Evolutionary conservation across 805 yeast species (phyloP), one percentile per base, ranked within the genome.

Genomic region (Clavispora santaluciae): DNA sequence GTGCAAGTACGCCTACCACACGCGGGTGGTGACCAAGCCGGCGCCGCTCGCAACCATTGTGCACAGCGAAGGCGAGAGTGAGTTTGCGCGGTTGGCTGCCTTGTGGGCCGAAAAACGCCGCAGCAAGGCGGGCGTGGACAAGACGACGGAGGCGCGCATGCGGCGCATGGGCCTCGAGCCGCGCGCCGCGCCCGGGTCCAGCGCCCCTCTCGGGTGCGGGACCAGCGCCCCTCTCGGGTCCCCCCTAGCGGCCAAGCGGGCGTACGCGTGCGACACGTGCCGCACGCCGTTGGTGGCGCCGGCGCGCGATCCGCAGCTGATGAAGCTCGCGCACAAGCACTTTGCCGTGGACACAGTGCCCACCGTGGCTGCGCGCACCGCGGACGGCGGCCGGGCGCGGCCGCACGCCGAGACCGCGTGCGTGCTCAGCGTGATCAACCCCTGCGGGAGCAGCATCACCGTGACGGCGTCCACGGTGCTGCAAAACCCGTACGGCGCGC

Each of bases 271-370:
- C 44, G 33, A 41, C 34, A 46, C 46, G 12, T 69, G 74, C 46
- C 53, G 53, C 38, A 55, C 60, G 1, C 35, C 40, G 12, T 43
- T 68, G 15, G 38, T 55, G 22, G 37, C 46, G 13, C 71, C 70
- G 2, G 51, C 53, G 2, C 43, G 49, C 1, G 66, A 60, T 18
- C 45, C 58, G 7, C 44, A 53, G 20, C 55, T 59, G 47, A 51
- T 59, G 45, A 68, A 68, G 39, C 59, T 55, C 39, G 35, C 51
- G 15, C 47, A 53, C 13, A 63, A 60, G 38, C 64, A 57, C 48
- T 56, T 60, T 37, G 70, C 71, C 3, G 42, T 56, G 6, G 72
- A 68, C 28, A 56, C 53, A 23, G 35, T 68, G 41, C 73, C 74
- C 13, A 43, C 48, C 5, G 38, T 66, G 42, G 28, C 33, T 54